Conservation (phyloP, 2,329 filamentous ascomycete species). For the Leptographium lundbergii region DNA sequence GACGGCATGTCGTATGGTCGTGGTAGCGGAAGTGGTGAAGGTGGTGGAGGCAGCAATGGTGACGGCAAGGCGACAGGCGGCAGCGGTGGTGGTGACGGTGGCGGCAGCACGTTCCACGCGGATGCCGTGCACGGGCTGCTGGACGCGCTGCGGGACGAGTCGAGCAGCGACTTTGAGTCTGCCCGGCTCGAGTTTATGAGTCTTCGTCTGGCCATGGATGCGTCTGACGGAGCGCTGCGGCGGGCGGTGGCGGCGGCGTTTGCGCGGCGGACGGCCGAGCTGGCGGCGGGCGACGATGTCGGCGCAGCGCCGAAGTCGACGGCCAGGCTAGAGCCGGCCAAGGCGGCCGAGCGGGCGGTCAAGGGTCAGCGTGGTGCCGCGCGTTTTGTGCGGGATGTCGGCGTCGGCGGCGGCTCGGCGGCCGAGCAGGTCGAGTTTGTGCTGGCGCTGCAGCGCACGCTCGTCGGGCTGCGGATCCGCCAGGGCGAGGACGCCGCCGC, state of each 20-base stretch:
- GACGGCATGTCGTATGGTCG: neutral
- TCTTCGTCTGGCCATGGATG: conserved; percentile 81
- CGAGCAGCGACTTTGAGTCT: conserved; percentile 65
- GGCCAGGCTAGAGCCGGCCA: conserved; percentile 47
- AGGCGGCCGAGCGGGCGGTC: conserved; percentile 52
- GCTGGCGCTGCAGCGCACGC: conserved; percentile 67
- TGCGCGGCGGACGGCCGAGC: conserved; percentile 64
- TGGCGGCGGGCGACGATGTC: conserved; percentile 35
- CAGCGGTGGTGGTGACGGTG: neutral
- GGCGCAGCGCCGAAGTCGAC: conserved; percentile 40
- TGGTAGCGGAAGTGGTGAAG: neutral
- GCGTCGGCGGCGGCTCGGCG: conserved; percentile 38
- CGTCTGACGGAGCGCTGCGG: conserved; percentile 78
- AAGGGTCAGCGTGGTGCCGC: conserved; percentile 38
- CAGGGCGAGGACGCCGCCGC: neutral
- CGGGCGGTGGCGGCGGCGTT: conserved; percentile 78
- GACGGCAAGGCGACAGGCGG: conserved; percentile 13
- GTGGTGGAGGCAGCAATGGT: neutral
- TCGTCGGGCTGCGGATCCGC: conserved; percentile 37
- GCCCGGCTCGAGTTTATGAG: conserved; percentile 85
- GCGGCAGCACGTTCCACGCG: conserved; percentile 56
- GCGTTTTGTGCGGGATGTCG: conserved; percentile 25
- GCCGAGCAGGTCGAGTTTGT: conserved; percentile 80
- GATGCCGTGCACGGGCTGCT: conserved; percentile 81
- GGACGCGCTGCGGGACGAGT: conserved; percentile 65